Evolutionary conservation across 306 rosid species (phyloP), one percentile per base, ranked within the genome.

Genomic region (Lotus japonicus): DNA sequence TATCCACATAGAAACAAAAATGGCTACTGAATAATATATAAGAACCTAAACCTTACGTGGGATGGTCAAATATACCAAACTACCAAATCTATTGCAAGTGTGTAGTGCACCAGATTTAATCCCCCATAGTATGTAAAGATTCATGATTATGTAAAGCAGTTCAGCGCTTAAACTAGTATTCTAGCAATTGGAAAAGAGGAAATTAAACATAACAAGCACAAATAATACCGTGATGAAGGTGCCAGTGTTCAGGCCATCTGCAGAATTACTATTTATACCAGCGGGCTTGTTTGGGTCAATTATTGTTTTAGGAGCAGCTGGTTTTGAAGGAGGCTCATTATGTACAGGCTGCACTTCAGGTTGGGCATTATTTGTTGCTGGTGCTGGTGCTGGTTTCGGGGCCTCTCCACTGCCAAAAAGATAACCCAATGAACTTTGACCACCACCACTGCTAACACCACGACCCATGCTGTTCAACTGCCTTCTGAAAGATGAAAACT

Each of bases 361-460:
- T 64, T 50, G 88, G 55, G 84, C 79, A 56, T 79, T 58, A 63
- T 79, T 71, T 68, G 81, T n/a, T 15, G 84, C 88, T 0, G 88
- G 86, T 45, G 84, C 84, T 35, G 95, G 97, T 77, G 90, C 80
- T 33, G 95, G 97, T 77, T 89, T 79, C 78, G 95, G 97, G 79
- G 90, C 80, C 80, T 90, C 98, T 73, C 95, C 98, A 70, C 84
- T 67, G 6, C 98, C 98, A 82, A 94, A 94, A 78, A 94, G 96
- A 83, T 94, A 94, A n/a, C 91, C 95, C 87, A 94, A 74, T 7
- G 98, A 94, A 83, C 98, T 94, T 81, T 90, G 97, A 51, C 98
- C 98, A 51, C 98, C 98, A 66, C 98, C 98, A 16, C 96, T 84
- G 89, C 98, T 94, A 78, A 82, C 88, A 77, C 98, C 98, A 71